Conservation (phyloP, 768 basidiomycete genomes). For the Mycena maculata region DNA sequence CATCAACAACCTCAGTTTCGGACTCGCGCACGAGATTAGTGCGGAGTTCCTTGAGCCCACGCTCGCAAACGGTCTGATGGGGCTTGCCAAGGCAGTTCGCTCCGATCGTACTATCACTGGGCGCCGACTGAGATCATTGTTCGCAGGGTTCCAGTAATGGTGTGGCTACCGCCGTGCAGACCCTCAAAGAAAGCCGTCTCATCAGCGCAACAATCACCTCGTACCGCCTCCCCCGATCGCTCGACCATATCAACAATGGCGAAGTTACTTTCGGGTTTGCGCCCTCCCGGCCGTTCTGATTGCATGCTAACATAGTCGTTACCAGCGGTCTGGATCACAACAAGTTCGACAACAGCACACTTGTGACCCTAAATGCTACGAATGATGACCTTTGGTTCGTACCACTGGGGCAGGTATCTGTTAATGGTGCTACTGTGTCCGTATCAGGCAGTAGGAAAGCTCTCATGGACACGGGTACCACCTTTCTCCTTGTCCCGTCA, state of each 20-base stretch:
- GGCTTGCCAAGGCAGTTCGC: not conserved
- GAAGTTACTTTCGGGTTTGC: not conserved
- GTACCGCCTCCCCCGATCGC: not conserved
- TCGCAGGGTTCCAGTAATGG: too few relatives aligned
- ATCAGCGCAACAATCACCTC: not conserved
- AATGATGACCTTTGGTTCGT: not conserved
- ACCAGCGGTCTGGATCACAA: too few relatives aligned
- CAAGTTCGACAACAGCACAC: too few relatives aligned
- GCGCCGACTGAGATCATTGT: too few relatives aligned
- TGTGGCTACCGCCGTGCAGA: not conserved
- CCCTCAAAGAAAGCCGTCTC: not conserved
- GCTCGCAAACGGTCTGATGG: not conserved
- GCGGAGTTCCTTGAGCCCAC: not conserved
- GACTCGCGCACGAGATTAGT: not conserved
- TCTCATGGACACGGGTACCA: slow-evolving; percentile 3
- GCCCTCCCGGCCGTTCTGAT: too few relatives aligned
- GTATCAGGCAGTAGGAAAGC: not conserved
- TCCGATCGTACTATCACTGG: too few relatives aligned
- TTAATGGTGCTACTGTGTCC: not conserved
- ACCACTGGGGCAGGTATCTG: not conserved
- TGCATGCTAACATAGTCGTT: too few relatives aligned
- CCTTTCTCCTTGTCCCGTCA: not conserved
- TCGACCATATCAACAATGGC: not conserved
- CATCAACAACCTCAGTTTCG: not conserved
- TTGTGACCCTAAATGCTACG: too few relatives aligned